Evolutionary conservation across 2,329 filamentous ascomycete genomes (phyloP).

Genomic region (Colletotrichum acutatum): DNA sequence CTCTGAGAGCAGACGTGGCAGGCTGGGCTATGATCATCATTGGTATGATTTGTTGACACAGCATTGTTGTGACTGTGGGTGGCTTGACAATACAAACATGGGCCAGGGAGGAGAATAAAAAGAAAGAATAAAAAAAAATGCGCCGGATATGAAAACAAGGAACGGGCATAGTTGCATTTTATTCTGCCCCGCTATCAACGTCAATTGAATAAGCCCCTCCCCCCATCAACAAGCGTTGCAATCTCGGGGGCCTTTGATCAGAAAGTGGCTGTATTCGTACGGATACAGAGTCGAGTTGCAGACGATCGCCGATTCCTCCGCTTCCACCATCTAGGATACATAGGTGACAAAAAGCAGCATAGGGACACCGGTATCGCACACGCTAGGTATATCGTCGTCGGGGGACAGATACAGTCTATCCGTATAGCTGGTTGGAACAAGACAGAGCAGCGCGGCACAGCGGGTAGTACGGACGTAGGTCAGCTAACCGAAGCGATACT

Average conservation of each 20-base stretch:
- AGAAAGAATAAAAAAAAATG: conserved; percentile 6
- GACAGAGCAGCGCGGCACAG: neutral
- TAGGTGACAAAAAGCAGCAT: neutral
- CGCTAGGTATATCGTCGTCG: neutral
- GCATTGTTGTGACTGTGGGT: neutral
- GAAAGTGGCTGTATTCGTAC: neutral
- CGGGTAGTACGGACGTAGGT: neutral
- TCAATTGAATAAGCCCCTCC: neutral
- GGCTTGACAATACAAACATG: neutral
- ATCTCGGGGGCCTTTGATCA: neutral
- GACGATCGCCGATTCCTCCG: neutral
- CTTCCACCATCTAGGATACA: too few species aligned
- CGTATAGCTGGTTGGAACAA: neutral
- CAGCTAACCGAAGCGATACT: neutral
- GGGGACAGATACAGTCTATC: neutral
- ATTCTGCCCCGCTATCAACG: conserved; percentile 17
- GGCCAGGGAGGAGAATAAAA: neutral
- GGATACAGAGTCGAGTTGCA: neutral
- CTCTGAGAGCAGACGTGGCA: neutral
- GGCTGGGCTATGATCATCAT: neutral
- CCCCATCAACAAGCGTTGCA: neutral
- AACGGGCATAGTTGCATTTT: neutral
- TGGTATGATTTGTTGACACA: neutral
- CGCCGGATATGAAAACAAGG: conserved; percentile 7
- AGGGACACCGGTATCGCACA: neutral